phyloP scores from a whole-genome alignment of 257 asterid genomes.

The Striga asiatica region DNA sequence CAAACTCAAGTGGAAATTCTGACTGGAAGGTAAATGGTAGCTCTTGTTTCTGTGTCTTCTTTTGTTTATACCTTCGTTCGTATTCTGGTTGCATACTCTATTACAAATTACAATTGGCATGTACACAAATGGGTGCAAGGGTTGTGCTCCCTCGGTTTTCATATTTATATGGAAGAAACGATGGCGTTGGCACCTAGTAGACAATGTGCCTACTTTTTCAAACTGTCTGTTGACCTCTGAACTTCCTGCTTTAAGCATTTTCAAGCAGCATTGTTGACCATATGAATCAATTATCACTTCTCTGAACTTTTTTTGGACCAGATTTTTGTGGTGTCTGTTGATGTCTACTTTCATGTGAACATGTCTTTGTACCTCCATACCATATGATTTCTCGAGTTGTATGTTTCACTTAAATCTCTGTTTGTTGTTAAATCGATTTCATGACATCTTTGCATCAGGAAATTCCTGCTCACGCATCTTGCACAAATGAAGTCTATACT shows the following conservation, averaged over 20 bases:
- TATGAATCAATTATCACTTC: background rate
- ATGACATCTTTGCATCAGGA: slow-evolving; percentile 30
- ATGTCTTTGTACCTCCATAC: too few relatives aligned
- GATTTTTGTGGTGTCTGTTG: background rate
- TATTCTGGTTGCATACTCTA: background rate
- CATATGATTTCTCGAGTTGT: background rate
- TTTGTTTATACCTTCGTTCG: background rate
- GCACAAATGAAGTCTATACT: slow-evolving; percentile 66
- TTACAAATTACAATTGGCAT: background rate
- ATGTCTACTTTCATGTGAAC: background rate
- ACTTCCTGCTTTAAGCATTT: background rate
- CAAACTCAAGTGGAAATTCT: slow-evolving; percentile 51
- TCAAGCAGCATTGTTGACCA: background rate
- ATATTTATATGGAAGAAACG: background rate
- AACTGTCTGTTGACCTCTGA: background rate
- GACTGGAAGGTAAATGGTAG: slow-evolving; percentile 48
- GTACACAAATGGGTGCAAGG: background rate
- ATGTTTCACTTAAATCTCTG: background rate
- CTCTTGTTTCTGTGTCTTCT: background rate
- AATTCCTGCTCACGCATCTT: slow-evolving; percentile 46
- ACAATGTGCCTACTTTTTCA: background rate
- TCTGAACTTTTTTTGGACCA: background rate
- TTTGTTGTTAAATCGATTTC: slow-evolving; percentile 6
- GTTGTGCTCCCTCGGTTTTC: background rate
- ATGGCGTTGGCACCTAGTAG: background rate